Conservation (phyloP, 306 rosid genomes). For the Lagenaria siceraria region DNA sequence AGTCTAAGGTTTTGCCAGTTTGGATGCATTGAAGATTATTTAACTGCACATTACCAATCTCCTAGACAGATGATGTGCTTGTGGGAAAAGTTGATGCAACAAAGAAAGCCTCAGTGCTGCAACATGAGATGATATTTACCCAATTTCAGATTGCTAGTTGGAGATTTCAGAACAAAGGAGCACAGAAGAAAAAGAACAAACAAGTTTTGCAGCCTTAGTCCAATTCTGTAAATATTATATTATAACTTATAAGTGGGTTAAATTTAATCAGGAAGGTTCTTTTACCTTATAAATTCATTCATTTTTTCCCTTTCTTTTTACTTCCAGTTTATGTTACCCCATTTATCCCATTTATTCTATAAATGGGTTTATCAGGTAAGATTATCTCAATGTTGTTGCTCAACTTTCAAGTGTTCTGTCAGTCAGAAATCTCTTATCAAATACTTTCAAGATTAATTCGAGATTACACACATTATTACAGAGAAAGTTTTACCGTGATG, state of each 20-base stretch:
- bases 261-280: neutral
- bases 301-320: neutral
- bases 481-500: too few species aligned
- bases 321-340: neutral
- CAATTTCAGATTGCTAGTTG: neutral
- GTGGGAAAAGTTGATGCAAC: slow-evolving; percentile 64
- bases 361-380: neutral
- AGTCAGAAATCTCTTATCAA: neutral
- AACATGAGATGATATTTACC: slow-evolving; percentile 59
- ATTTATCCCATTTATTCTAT: neutral
- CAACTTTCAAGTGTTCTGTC: neutral
- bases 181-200: slow-evolving; percentile 3
- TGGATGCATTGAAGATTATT: slow-evolving; percentile 75
- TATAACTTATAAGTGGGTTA: slow-evolving; percentile 8
- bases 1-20: slow-evolving; percentile 72
- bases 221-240: slow-evolving; percentile 30
- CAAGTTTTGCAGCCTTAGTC: slow-evolving; percentile 30
- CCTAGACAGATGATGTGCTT: slow-evolving; percentile 85
- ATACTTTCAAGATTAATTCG: neutral
- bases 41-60: slow-evolving; percentile 86
- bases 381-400: neutral
- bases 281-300: neutral
- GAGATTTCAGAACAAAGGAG: neutral
- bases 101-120: slow-evolving; percentile 68
- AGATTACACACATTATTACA: too few species aligned